These are phyloP conservation scores for Trichophyton benhamiae DNA, from an alignment of 2,329 filamentous ascomycete genomes.

Conservation along the genomic window DNA sequence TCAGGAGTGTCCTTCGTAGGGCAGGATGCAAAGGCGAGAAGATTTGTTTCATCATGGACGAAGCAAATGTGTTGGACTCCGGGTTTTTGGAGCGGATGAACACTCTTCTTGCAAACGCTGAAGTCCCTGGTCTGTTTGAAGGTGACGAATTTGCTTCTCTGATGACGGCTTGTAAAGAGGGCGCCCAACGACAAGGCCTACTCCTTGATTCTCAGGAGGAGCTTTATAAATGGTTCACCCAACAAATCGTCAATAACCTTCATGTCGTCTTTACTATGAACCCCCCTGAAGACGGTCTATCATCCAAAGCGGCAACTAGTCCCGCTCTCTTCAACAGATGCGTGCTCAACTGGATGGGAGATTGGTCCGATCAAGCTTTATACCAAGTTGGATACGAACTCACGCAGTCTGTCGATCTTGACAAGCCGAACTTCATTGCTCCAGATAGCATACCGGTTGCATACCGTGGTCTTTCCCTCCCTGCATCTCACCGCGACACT, in stretches of 20 bases:
- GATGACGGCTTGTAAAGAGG: conserved; percentile 98
- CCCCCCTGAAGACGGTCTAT: conserved; percentile 85
- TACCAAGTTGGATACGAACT: conserved; percentile 96
- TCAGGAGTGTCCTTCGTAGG: conserved; percentile 81
- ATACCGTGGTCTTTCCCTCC: conserved; percentile 71
- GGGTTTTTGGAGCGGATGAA: conserved; percentile 99
- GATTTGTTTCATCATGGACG: conserved; percentile 99
- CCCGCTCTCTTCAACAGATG: conserved; percentile 98
- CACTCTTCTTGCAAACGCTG: conserved; percentile 94
- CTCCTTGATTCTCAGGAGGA: conserved; percentile 96
- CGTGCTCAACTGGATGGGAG: conserved; percentile 98
- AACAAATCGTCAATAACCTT: conserved; percentile 96
- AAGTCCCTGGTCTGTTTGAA: conserved; percentile 96
- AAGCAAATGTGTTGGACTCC: conserved; percentile 95
- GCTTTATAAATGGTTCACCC: conserved; percentile 99
- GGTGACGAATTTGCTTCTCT: conserved; percentile 97
- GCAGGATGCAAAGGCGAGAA: conserved; percentile 98
- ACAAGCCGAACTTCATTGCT: conserved; percentile 70
- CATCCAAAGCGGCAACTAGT: conserved; percentile 92
- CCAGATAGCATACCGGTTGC: conserved; percentile 89
- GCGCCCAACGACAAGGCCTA: conserved; percentile 86
- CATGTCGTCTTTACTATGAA: conserved; percentile 99
- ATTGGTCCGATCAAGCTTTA: conserved; percentile 97
- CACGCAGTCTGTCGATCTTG: conserved; percentile 90
- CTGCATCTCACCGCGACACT: conserved; percentile 78